phyloP scores from a whole-genome alignment of 805 yeast species.

The Yamadazyma philogaea region DNA sequence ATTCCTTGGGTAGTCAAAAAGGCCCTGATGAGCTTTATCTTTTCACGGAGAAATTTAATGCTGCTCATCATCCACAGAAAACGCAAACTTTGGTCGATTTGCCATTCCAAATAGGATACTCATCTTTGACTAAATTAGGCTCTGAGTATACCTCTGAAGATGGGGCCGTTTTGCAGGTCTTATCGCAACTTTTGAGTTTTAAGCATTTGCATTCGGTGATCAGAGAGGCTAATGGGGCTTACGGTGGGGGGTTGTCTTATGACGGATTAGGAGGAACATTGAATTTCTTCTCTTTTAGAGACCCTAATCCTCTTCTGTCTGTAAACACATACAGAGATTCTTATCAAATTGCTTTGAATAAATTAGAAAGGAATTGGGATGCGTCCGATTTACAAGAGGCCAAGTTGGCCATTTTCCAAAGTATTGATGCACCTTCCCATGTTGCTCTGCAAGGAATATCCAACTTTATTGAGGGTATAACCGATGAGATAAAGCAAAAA shows the following conservation, averaged over 20 bases:
- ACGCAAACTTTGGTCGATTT: constrained; percentile 53
- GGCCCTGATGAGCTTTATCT: constrained; percentile 15
- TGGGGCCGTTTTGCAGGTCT: constrained; percentile 80
- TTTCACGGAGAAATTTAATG: constrained; percentile 17
- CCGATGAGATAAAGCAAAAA: constrained; percentile 73
- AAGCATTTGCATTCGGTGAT: constrained; percentile 84
- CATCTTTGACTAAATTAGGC: constrained; percentile 66
- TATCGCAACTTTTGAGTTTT: constrained; percentile 77
- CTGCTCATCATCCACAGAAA: constrained; percentile 12
- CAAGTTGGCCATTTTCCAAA: constrained; percentile 85
- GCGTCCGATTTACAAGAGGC: constrained; percentile 79
- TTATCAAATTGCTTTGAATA: constrained; percentile 43
- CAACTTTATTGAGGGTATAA: constrained; percentile 63
- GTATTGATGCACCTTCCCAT: constrained; percentile 84
- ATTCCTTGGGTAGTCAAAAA: constrained; percentile 1
- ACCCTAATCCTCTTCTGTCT: constrained; percentile 80
- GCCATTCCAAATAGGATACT: constrained; percentile 87
- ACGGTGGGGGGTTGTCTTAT: constrained; percentile 91
- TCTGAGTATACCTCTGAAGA: constrained; percentile 65
- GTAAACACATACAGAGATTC: constrained; percentile 54
- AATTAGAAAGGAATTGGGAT: constrained; percentile 47
- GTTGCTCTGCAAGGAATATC: constrained; percentile 74
- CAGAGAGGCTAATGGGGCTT: constrained; percentile 96
- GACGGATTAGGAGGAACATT: constrained; percentile 79
- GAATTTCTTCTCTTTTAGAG: constrained; percentile 86